Conservation (phyloP, 371 early-diverging fungal species). For the Mucor indicus region DNA sequence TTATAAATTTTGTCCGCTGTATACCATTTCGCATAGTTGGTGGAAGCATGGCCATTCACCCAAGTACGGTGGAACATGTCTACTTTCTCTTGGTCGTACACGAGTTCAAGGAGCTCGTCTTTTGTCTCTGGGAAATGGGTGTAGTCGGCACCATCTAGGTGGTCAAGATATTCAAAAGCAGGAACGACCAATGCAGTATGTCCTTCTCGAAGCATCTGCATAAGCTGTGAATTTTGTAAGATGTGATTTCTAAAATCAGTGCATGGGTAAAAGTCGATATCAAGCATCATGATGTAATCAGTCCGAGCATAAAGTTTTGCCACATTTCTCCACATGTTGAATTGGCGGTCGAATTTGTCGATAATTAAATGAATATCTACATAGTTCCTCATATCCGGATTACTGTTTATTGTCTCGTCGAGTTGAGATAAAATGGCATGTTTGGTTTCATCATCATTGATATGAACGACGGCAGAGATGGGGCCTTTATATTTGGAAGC, state of each 20-base stretch:
- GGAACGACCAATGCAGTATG: conserved; percentile 59
- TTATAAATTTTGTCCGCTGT: conserved; percentile 42
- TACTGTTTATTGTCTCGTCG: conserved; percentile 40
- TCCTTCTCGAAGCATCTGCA: conserved; percentile 37
- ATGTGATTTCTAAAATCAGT: conserved; percentile 53
- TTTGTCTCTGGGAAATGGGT: conserved; percentile 54
- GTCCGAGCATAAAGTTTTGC: conserved; percentile 67
- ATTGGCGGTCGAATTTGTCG: conserved; percentile 65
- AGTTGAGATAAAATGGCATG: conserved; percentile 44
- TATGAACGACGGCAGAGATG: conserved; percentile 65
- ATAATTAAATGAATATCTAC: conserved; percentile 66
- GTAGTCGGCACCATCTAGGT: conserved; percentile 54
- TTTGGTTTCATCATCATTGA: conserved; percentile 52
- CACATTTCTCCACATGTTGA: conserved; percentile 72
- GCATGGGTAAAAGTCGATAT: conserved; percentile 70
- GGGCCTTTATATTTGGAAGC: conserved; percentile 55
- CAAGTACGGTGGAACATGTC: conserved; percentile 63
- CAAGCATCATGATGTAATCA: conserved; percentile 67
- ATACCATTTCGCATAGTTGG: conserved; percentile 61
- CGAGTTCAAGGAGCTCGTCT: conserved; percentile 33
- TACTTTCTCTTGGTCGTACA: conserved; percentile 39
- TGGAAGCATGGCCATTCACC: conserved; percentile 60
- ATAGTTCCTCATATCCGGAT: conserved; percentile 53
- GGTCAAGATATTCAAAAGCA: conserved; percentile 61
- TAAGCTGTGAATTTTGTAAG: conserved; percentile 27